Percentiles rank a stretch among this genome's conserved stretches.
Evolutionary conservation across 208 protist genomes (phyloP).

Genomic region (Wallacemonas sp.): DNA sequence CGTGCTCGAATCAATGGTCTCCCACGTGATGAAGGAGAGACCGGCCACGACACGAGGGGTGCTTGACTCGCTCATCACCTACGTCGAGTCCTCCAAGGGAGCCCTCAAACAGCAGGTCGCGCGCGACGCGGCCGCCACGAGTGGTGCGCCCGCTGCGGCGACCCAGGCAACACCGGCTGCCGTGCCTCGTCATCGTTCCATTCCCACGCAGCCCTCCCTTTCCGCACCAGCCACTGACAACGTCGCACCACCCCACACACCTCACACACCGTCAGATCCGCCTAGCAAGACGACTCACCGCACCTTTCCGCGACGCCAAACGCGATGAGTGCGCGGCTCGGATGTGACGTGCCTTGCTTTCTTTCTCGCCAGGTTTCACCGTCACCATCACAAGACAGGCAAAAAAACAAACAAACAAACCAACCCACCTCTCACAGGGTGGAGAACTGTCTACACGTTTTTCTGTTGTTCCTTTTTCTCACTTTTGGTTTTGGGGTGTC

Average conservation of each 20-base stretch:
- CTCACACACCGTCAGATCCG: background rate
- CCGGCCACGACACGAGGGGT: slow-evolving; percentile 44
- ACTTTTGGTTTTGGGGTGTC: too few species aligned
- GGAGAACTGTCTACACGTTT: too few species aligned
- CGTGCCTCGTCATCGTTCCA: slow-evolving; percentile 3
- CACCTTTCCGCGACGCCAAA: background rate
- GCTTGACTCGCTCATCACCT: slow-evolving; percentile 63
- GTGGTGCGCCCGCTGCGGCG: background rate
- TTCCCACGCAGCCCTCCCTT: background rate
- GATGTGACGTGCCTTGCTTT: too few species aligned
- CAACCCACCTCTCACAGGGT: too few species aligned
- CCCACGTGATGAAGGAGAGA: slow-evolving; percentile 35
- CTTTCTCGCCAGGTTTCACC: too few species aligned
- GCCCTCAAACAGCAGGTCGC: slow-evolving; percentile 18
- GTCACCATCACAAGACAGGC: too few species aligned
- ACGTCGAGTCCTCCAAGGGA: slow-evolving; percentile 32
- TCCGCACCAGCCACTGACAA: too few species aligned
- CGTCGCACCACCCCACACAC: background rate
- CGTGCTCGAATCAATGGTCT: slow-evolving; percentile 67
- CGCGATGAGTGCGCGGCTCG: background rate
- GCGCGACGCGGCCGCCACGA: background rate
- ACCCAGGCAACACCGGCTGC: background rate
- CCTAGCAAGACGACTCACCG: background rate
- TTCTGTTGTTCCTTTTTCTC: too few species aligned
- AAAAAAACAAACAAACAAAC: too few species aligned